Evolutionary conservation across 2,329 filamentous ascomycete species (phyloP).

Genomic region (Alternaria arbusti): DNA sequence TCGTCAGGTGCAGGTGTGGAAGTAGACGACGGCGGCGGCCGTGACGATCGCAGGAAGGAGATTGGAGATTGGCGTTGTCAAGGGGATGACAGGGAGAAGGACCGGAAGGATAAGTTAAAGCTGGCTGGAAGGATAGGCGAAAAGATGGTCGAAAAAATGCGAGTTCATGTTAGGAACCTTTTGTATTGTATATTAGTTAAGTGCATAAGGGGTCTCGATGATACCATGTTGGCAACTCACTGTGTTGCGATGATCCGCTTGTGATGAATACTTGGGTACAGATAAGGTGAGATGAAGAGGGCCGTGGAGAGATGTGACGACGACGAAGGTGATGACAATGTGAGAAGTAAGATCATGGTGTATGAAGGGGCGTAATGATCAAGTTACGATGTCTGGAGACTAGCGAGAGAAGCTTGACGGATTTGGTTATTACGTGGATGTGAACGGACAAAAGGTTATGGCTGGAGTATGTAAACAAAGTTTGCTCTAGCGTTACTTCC

Average conservation of each 20-base stretch:
- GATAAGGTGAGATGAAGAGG: background rate
- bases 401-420: no score
- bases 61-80: no score
- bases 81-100: no score
- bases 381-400: no score
- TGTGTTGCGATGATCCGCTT: background rate
- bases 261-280: background rate
- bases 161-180: background rate
- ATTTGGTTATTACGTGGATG: no score
- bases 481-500: rapidly evolving
- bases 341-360: background rate
- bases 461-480: background rate
- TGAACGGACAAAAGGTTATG: background rate
- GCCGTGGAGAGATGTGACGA: background rate
- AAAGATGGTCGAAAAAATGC: background rate
- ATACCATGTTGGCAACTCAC: slow-evolving; percentile 40
- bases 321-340: background rate
- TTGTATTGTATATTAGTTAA: background rate
- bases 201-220: background rate
- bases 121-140: background rate
- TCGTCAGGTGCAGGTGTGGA: background rate
- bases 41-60: no score
- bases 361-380: background rate
- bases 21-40: background rate
- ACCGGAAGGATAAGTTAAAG: background rate